These are phyloP conservation scores for Penicillium samsonianum DNA, from an alignment of 495 filamentous ascomycete species.

Conservation along the genomic window DNA sequence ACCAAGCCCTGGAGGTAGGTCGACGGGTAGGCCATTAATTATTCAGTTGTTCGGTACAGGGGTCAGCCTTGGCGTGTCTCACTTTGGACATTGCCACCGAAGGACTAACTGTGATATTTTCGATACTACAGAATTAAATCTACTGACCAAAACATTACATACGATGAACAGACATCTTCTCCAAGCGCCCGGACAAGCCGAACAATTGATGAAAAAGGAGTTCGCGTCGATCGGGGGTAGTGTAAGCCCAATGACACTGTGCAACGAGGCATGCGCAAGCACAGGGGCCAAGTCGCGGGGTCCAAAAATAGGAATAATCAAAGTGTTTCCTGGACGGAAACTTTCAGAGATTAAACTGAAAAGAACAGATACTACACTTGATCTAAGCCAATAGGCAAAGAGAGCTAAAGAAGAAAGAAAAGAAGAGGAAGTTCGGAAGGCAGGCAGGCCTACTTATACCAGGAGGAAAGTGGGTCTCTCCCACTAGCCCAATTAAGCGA, in stretches of 20 bases:
- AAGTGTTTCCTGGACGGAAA: slow-evolving; percentile 67
- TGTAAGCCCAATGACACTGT: slow-evolving; percentile 89
- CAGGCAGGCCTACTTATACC: slow-evolving; percentile 35
- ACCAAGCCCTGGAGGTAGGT: too few relatives aligned
- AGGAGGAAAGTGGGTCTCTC: slow-evolving; percentile 8
- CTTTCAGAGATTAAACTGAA: slow-evolving; percentile 90
- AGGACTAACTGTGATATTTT: too few relatives aligned
- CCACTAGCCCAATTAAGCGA: slow-evolving; percentile 23
- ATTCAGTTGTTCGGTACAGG: too few relatives aligned
- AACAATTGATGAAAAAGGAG: slow-evolving; percentile 62
- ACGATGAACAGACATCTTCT: slow-evolving; percentile 47
- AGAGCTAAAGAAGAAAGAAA: slow-evolving; percentile 57
- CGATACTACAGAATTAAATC: too few relatives aligned
- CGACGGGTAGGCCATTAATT: too few relatives aligned
- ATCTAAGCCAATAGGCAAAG: slow-evolving; percentile 71
- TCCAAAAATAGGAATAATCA: slow-evolving; percentile 86
- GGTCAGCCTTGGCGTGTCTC: too few relatives aligned
- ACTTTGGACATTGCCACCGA: too few relatives aligned
- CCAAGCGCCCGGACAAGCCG: slow-evolving; percentile 60
- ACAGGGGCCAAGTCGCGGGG: slow-evolving; percentile 62
- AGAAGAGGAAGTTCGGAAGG: slow-evolving; percentile 37
- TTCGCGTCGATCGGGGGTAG: slow-evolving; percentile 85
- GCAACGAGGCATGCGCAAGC: slow-evolving; percentile 74
- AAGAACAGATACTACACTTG: slow-evolving; percentile 99
- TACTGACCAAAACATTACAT: too few relatives aligned